phyloP scores from a whole-genome alignment of 441 rosid species.

The Erodium moschatum region DNA sequence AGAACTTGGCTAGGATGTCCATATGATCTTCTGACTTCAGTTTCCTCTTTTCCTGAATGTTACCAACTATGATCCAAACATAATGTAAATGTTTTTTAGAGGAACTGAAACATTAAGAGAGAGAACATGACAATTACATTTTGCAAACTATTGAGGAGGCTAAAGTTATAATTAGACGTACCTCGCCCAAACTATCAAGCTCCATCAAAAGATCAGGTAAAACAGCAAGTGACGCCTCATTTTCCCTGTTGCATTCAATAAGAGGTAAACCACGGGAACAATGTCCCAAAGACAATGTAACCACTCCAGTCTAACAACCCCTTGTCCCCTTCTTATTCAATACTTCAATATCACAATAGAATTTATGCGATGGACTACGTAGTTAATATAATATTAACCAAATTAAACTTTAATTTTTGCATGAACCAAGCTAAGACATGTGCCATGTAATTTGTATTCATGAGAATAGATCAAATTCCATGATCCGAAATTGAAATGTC shows the following conservation, averaged over 20 bases:
- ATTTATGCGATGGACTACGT: neutral
- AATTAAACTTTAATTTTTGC: neutral
- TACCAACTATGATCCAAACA: neutral
- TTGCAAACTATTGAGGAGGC: neutral
- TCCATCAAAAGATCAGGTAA: conserved; percentile 78
- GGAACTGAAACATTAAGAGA: neutral
- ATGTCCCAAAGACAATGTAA: neutral
- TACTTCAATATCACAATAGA: neutral
- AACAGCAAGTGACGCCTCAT: conserved; percentile 97
- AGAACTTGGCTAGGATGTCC: neutral
- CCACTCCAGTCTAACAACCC: neutral
- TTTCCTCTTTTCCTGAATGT: neutral
- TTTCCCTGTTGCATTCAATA: conserved; percentile 52
- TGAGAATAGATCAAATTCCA: neutral
- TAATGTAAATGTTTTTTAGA: neutral
- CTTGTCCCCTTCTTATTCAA: neutral
- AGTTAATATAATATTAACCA: neutral
- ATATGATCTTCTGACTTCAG: neutral
- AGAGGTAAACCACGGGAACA: conserved; percentile 2
- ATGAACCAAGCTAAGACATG: neutral
- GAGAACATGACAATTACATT: neutral
- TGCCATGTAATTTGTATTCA: neutral
- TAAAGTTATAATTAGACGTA: conserved; percentile 21
- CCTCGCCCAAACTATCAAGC: conserved; percentile 87
- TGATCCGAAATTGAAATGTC: neutral